Percentiles rank a stretch among this genome's conserved stretches.
Conservation (phyloP, 495 filamentous ascomycete species). For the Penicillium canariense region DNA sequence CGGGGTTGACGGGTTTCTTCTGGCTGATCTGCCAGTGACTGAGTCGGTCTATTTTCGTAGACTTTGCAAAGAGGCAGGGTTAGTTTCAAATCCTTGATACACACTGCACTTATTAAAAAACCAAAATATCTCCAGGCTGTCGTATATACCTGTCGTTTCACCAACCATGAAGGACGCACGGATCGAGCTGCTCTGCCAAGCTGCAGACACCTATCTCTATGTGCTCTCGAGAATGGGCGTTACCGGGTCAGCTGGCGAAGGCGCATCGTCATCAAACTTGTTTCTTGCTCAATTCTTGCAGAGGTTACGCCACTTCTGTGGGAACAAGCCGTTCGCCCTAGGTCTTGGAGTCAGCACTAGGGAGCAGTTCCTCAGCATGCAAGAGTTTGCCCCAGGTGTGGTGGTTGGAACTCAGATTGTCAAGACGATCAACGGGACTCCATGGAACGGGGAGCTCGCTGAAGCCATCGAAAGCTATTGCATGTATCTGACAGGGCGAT, state of each 20-base stretch:
- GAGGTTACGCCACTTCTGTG: conserved; percentile 81
- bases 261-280: no score
- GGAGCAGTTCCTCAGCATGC: conserved; percentile 60
- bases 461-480: conserved; percentile 8
- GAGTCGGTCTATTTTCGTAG: conserved; percentile 87
- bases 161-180: conserved; percentile 83
- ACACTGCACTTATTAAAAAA: no score
- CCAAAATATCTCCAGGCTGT: conserved; percentile 57
- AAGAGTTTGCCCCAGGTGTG: conserved; percentile 78
- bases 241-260: conserved; percentile 57
- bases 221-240: conserved; percentile 96
- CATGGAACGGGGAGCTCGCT: conserved; percentile 47
- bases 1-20: conserved; percentile 94
- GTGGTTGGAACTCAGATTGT: conserved; percentile 87
- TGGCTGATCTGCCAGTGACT: conserved; percentile 92
- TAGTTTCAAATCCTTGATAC: no score
- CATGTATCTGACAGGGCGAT: conserved; percentile 3
- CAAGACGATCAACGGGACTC: conserved; percentile 60
- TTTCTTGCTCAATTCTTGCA: conserved; percentile 58
- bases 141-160: conserved; percentile 91
- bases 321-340: conserved; percentile 74
- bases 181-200: conserved; percentile 92
- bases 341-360: conserved; percentile 93
- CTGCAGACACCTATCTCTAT: conserved; percentile 97
- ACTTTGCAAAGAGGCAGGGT: conserved; percentile 49